Percentiles rank a stretch among this genome's conserved stretches.
Conservation (phyloP, 2,329 filamentous ascomycete species). For the Penicillium sp. region DNA sequence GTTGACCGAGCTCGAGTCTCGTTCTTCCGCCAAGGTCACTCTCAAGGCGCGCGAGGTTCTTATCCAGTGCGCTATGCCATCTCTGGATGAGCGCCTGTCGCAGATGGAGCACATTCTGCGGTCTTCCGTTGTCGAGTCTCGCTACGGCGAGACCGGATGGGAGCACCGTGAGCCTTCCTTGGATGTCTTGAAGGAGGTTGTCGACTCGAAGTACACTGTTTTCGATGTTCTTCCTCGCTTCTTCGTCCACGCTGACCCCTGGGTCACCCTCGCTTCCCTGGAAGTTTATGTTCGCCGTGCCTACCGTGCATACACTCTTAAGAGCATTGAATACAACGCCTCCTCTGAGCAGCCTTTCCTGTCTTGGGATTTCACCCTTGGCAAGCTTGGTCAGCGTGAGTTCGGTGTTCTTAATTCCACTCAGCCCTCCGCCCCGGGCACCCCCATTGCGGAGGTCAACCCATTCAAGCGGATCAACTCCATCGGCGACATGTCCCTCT, state of each 20-base stretch:
- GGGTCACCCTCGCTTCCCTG: constrained; percentile 88
- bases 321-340: constrained; percentile 82
- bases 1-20: constrained; percentile 86
- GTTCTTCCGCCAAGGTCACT: constrained; percentile 86
- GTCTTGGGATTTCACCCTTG: constrained; percentile 92
- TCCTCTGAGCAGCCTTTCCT: constrained; percentile 68
- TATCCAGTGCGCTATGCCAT: constrained; percentile 94
- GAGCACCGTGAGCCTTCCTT: constrained; percentile 91
- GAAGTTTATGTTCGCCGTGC: constrained; percentile 96
- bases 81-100: constrained; percentile 85
- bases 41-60: constrained; percentile 96
- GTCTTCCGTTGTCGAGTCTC: constrained; percentile 92
- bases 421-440: constrained; percentile 79
- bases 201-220: constrained; percentile 97
- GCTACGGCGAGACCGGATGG: constrained; percentile 95
- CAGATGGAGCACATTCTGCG: constrained; percentile 99
- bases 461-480: constrained; percentile 83
- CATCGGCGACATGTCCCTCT: constrained; percentile 93
- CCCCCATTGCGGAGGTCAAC: constrained; percentile 60
- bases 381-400: constrained; percentile 89
- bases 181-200: constrained; percentile 91
- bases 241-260: constrained; percentile 90
- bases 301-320: constrained; percentile 92
- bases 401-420: constrained; percentile 75
- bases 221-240: constrained; percentile 94